Conservation (phyloP, 176 grass and related monocot species). For the Oryza punctata region DNA sequence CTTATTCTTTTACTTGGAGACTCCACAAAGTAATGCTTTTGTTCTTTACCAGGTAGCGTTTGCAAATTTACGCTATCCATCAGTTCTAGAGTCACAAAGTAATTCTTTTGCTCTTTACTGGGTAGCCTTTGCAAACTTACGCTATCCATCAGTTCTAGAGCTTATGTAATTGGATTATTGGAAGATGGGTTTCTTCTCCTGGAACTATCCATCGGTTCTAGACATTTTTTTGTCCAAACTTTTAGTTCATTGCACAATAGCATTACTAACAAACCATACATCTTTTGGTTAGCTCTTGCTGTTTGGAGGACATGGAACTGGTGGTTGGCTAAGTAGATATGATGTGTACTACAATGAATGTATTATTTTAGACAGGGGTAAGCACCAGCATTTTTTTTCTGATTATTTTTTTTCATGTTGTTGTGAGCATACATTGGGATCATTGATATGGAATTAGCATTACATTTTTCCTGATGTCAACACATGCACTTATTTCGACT, state of each 20-base stretch:
- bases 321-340: conserved; percentile 95
- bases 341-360: conserved; percentile 98
- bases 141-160: neutral
- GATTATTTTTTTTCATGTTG: neutral
- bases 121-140: neutral
- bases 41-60: neutral
- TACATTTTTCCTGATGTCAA: neutral
- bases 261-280: conserved; percentile 32
- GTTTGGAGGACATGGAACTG: conserved; percentile 98
- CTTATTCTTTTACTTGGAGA: conserved; percentile 9
- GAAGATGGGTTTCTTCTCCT: neutral
- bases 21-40: neutral
- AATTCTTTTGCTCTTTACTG: neutral
- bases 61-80: neutral
- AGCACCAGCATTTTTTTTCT: conserved; percentile 14
- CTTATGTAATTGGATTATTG: neutral
- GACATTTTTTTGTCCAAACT: conserved; percentile 8
- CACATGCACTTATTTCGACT: neutral
- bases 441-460: too few relatives aligned
- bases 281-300: conserved; percentile 74
- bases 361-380: conserved; percentile 93
- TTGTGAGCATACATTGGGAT: neutral
- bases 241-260: neutral
- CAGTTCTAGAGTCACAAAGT: neutral
- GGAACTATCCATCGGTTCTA: neutral